Evolutionary conservation across 1,139 yeast species (phyloP).

Genomic region (Pichiaceae sp.): DNA sequence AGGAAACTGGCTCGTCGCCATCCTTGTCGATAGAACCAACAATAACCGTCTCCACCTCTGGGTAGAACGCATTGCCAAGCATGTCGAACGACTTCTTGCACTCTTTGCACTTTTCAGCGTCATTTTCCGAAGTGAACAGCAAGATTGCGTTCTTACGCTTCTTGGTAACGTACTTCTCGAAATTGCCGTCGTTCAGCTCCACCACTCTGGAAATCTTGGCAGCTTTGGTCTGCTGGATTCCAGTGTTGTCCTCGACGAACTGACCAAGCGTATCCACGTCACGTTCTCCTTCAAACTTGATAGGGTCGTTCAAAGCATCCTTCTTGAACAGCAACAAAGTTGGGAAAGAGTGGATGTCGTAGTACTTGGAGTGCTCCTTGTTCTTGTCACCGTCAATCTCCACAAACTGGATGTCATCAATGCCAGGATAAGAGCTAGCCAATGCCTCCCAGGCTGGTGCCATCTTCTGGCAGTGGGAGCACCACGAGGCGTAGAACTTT

Average conservation of each 20-base stretch:
- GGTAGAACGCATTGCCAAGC: conserved; percentile 13
- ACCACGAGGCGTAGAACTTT: conserved; percentile 76
- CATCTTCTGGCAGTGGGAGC: conserved; percentile 66
- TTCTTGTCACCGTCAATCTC: conserved; percentile 65
- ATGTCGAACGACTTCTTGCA: conserved; percentile 9
- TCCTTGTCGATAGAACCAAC: conserved; percentile 1
- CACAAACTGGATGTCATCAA: conserved; percentile 41
- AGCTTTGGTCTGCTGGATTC: conserved; percentile 9
- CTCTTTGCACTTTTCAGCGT: conserved; percentile 6
- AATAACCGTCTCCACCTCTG: conserved; percentile 11
- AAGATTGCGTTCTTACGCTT: conserved; percentile 24
- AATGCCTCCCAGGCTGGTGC: conserved; percentile 58
- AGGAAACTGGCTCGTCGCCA: conserved; percentile 35
- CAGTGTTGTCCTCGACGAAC: conserved; percentile 29
- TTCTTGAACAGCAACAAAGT: conserved; percentile 51
- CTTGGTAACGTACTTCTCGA: conserved; percentile 26
- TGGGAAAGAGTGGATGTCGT: conserved; percentile 57
- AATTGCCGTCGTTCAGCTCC: conserved; percentile 28
- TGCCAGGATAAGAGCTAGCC: conserved; percentile 39
- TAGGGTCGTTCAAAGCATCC: conserved; percentile 32
- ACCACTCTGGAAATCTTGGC: conserved; percentile 18
- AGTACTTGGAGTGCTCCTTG: conserved; percentile 44
- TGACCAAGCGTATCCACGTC: conserved; percentile 37
- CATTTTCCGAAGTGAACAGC: conserved; percentile 29
- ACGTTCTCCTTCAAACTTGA: conserved; percentile 41